A percentile compares a stretch with the other conserved stretches of the same genome.
These are phyloP conservation scores for Geotrichum candidum DNA, from an alignment of 1,139 yeast species.

Conservation along the genomic window DNA sequence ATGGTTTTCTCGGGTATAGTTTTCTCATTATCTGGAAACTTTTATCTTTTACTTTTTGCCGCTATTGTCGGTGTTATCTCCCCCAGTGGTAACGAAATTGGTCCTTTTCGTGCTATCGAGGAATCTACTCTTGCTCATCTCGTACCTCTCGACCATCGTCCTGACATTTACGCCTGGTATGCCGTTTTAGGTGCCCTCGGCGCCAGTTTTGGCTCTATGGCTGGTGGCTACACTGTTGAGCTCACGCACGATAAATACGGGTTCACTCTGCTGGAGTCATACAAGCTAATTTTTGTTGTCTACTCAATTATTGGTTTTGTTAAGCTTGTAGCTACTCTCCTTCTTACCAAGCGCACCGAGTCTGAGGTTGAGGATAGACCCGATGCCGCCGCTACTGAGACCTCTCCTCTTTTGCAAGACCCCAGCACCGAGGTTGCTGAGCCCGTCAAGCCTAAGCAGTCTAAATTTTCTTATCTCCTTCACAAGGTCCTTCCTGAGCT, in stretches of 20 bases:
- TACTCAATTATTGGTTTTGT: conserved; percentile 53
- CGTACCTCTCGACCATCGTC: conserved; percentile 58
- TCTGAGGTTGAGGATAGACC: conserved; percentile 36
- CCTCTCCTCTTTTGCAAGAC: conserved; percentile 8
- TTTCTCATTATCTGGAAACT: conserved; percentile 52
- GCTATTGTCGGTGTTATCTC: conserved; percentile 68
- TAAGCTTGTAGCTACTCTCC: conserved; percentile 50
- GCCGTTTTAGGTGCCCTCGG: conserved; percentile 67
- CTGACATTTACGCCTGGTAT: conserved; percentile 71
- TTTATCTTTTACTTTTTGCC: conserved; percentile 53
- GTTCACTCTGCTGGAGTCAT: conserved; percentile 40
- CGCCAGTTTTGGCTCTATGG: conserved; percentile 65
- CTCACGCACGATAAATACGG: conserved; percentile 27
- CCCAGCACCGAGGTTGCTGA: conserved; percentile 1
- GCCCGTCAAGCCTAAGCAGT: background rate
- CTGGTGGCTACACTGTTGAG: conserved; percentile 57
- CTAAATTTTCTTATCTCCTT: background rate
- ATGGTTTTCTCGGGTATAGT: conserved; percentile 67
- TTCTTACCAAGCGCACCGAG: conserved; percentile 55
- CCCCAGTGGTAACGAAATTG: conserved; percentile 88
- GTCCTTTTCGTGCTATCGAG: conserved; percentile 86
- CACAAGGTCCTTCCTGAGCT: conserved; percentile 16
- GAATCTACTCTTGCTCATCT: conserved; percentile 82
- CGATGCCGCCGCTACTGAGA: conserved; percentile 2
- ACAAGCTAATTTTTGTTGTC: conserved; percentile 51